phyloP scores from a whole-genome alignment of 495 filamentous ascomycete species.

The Lineolata rhizophorae region DNA sequence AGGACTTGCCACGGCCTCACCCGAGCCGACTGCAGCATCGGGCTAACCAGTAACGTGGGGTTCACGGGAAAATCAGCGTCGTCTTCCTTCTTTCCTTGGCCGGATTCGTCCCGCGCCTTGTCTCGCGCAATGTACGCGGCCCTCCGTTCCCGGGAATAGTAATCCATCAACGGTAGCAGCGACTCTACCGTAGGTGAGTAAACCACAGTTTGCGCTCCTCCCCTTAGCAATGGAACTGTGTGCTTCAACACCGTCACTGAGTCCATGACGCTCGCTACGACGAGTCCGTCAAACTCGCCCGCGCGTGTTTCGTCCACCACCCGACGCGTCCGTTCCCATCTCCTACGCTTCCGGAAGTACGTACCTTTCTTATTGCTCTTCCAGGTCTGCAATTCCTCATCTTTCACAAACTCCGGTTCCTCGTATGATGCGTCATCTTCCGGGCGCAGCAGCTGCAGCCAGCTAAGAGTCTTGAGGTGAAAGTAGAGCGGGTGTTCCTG shows the following conservation, averaged over 20 bases:
- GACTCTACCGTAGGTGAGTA: constrained; percentile 65
- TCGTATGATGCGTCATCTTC: constrained; percentile 45
- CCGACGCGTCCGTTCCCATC: constrained; percentile 44
- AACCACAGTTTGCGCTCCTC: constrained; percentile 65
- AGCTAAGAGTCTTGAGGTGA: constrained; percentile 65
- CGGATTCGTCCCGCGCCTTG: constrained; percentile 1
- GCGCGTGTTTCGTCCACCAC: constrained; percentile 50
- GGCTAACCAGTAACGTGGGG: constrained; percentile 58
- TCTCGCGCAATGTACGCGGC: constrained; percentile 37
- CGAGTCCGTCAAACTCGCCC: constrained; percentile 63
- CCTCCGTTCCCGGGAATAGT: constrained; percentile 52
- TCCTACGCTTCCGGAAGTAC: constrained; percentile 66
- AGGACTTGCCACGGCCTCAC: constrained; percentile 72
- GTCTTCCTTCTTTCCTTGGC: constrained; percentile 1
- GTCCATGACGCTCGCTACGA: constrained; percentile 64
- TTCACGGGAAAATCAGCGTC: constrained; percentile 49
- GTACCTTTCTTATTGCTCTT: constrained; percentile 59
- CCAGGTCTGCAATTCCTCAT: constrained; percentile 32
- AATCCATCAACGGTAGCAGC: constrained; percentile 49
- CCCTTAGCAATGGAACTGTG: constrained; percentile 53
- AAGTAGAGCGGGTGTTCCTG: constrained; percentile 57
- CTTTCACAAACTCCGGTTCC: constrained; percentile 29
- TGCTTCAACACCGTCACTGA: constrained; percentile 51
- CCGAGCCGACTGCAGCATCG: constrained; percentile 55
- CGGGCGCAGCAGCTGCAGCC: constrained; percentile 73